These are phyloP conservation scores for Inga laurina DNA, from an alignment of 306 rosid genomes.

Conservation along the genomic window DNA sequence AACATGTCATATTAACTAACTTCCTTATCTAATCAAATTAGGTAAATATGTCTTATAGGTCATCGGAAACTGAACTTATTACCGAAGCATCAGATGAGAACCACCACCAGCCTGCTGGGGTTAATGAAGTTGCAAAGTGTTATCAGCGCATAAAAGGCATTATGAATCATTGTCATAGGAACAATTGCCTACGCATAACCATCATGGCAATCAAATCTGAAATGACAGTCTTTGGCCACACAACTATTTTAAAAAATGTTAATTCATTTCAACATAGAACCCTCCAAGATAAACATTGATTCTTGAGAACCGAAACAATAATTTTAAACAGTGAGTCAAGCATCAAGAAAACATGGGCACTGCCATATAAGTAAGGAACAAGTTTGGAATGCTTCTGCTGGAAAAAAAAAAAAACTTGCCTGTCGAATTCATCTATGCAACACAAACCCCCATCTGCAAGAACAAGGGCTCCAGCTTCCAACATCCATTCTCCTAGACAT, in stretches of 20 bases:
- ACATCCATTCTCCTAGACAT: constrained; percentile 90
- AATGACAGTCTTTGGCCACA: neutral
- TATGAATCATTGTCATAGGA: neutral
- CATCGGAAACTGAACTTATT: constrained; percentile 11
- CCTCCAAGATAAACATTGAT: neutral
- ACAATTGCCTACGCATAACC: neutral
- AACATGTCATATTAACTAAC: too few relatives aligned
- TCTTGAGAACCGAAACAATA: neutral
- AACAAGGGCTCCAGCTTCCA: constrained; percentile 99
- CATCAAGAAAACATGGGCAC: neutral
- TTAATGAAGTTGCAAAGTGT: neutral
- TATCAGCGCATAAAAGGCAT: neutral
- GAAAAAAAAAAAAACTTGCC: constrained; percentile 40
- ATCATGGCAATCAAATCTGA: neutral
- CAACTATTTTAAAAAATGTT: neutral
- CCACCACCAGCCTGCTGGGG: constrained; percentile 12
- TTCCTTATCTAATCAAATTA: too few relatives aligned
- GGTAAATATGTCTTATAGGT: neutral
- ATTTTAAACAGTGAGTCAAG: neutral
- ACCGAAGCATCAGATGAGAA: constrained; percentile 24
- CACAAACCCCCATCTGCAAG: constrained; percentile 97
- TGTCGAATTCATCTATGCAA: constrained; percentile 96
- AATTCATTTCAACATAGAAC: neutral
- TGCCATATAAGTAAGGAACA: neutral
- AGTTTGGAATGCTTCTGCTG: neutral